Conservation (phyloP, 2,329 filamentous ascomycete species). For the Neonectria neomacrospora region DNA sequence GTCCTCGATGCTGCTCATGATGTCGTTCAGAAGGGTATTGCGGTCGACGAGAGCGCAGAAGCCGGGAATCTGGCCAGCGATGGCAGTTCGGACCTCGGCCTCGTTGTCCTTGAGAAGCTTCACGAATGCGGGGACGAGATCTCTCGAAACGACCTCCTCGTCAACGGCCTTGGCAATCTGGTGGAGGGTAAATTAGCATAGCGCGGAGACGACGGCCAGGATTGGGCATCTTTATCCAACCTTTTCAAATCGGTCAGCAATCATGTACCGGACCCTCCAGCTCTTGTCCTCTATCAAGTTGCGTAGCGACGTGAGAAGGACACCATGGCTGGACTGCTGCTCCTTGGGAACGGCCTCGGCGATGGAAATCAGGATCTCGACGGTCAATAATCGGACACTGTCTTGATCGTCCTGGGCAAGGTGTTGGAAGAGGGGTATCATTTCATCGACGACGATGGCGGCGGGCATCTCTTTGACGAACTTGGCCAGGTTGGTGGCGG, state of each 20-base stretch:
- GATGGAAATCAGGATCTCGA: constrained; percentile 95
- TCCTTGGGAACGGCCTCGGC: constrained; percentile 98
- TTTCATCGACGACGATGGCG: constrained; percentile 92
- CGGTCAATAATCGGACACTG: constrained; percentile 93
- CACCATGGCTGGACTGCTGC: constrained; percentile 95
- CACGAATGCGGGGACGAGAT: constrained; percentile 95
- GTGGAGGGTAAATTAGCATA: constrained; percentile 14
- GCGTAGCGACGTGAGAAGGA: constrained; percentile 88
- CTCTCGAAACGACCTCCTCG: constrained; percentile 92
- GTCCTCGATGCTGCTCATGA: constrained; percentile 96
- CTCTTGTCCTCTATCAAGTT: constrained; percentile 99
- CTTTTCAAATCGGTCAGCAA: constrained; percentile 98
- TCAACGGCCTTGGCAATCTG: constrained; percentile 98
- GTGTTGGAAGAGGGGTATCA: constrained; percentile 99
- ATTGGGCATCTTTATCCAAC: constrained; percentile 47
- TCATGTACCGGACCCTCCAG: constrained; percentile 99
- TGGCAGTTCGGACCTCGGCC: constrained; percentile 95
- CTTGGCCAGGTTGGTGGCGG: constrained; percentile 94
- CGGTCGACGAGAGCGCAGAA: constrained; percentile 93
- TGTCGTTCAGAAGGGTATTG: constrained; percentile 89
- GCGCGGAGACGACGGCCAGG: neutral
- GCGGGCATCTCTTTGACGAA: constrained; percentile 98
- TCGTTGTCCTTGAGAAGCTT: constrained; percentile 98
- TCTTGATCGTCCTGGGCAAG: constrained; percentile 97
- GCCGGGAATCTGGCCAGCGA: constrained; percentile 96